Evolutionary conservation across 1,284 basidiomycete species (phyloP).

Genomic region (Hemileia vastatrix): DNA sequence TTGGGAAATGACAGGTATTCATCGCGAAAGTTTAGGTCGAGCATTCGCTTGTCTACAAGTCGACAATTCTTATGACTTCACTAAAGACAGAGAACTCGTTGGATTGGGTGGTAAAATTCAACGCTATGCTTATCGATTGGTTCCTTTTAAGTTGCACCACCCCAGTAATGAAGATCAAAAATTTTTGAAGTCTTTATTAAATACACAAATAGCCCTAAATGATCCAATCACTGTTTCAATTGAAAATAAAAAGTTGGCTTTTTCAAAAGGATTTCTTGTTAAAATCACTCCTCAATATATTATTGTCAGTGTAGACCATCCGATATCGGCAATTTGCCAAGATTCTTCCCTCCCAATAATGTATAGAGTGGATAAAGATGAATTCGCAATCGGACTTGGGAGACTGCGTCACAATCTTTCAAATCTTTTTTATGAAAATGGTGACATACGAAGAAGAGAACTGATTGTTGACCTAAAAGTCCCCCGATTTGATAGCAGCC

Average conservation of each 20-base stretch:
- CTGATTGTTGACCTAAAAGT: conserved; percentile 69
- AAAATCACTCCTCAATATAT: conserved; percentile 59
- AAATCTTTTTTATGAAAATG: conserved; percentile 69
- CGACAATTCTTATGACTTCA: conserved; percentile 42
- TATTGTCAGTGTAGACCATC: conserved; percentile 69
- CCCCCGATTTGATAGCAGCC: conserved; percentile 55
- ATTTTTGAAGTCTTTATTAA: conserved; percentile 53
- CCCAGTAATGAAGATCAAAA: background rate
- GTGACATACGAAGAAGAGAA: conserved; percentile 51
- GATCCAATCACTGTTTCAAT: conserved; percentile 75
- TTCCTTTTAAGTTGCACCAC: background rate
- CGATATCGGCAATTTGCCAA: conserved; percentile 27
- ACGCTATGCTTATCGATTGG: conserved; percentile 14
- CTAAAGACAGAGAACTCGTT: conserved; percentile 47
- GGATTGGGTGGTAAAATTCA: conserved; percentile 44
- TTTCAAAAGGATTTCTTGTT: conserved; percentile 73
- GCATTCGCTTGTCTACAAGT: conserved; percentile 69
- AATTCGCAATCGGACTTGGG: conserved; percentile 73
- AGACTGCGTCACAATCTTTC: conserved; percentile 82
- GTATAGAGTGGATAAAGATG: conserved; percentile 90
- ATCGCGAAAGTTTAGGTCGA: conserved; percentile 53
- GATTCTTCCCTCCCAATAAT: conserved; percentile 46
- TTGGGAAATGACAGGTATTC: conserved; percentile 76
- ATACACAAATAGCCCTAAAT: conserved; percentile 64
- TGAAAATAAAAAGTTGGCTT: conserved; percentile 69